Evolutionary conservation across 2,329 filamentous ascomycete genomes (phyloP), one percentile per base, ranked within the genome.

Genomic region (Fusarium euwallaceae): DNA sequence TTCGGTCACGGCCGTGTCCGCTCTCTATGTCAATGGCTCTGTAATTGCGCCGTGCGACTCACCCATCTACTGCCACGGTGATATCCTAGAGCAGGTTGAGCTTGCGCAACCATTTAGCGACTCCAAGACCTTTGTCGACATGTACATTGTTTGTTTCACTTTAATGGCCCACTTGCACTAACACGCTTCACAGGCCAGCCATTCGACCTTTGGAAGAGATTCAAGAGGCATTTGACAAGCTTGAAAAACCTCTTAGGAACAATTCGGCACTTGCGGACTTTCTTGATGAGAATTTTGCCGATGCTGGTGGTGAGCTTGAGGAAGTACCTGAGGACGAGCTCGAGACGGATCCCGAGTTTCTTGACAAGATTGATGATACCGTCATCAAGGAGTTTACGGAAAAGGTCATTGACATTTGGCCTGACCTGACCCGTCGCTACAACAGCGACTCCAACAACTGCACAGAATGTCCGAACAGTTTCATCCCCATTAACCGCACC

Each of bases 111-210:
- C 91, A 1, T 93, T 93, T 74, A 82, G 85, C 16, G 92, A 93
- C 82, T 93, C 91, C 69, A 93, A 93, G 85, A 92, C 91, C 1
- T 93, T 92, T 79, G 92, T 93, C 51, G 92, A 93, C 79, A 90
- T 92, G 89, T 90, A 83, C 83, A 85, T 82, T 24, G 5, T 24
- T 17, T 34, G 8, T 7, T 14, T n/a, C 20, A 17, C 20, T 24
- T 5, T n/a, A 32, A 8, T 9, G 12, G 14, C 56, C 62, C 17
- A 27, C 62, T 32, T 29, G 22, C 62, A 61, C 43, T 72, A 67
- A 70, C 62, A 43, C 39, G 6, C 3, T 11, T 11, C 24, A 34
- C 62, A 90, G 89, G 83, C 91, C 91, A 1, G 92, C 91, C 3
- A 88, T 86, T 45, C 87, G 84, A 48, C 87, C 91, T 1, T 79